Conservation (phyloP, 192 early-diverging fungal genomes). For the Coemansia pectinata region DNA sequence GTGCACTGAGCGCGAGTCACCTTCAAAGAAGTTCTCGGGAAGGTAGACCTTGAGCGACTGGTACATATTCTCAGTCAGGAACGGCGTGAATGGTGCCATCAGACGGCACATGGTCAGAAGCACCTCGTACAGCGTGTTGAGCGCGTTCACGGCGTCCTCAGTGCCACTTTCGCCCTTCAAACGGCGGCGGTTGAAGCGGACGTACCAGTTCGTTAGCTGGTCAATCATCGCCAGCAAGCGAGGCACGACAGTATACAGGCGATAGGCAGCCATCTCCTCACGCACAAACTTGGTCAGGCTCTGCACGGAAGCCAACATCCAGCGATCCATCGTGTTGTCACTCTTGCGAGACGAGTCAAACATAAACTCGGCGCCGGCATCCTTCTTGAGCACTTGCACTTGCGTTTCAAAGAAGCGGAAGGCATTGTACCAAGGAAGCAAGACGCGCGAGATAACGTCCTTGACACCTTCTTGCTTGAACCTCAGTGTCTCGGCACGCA, state of each 20-base stretch:
- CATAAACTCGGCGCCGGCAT: conserved; percentile 65
- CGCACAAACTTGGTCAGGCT: conserved; percentile 90
- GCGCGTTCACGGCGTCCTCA: conserved; percentile 80
- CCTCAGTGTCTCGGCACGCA: conserved; percentile 90
- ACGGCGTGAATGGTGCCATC: conserved; percentile 96
- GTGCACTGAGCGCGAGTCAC: conserved; percentile 87
- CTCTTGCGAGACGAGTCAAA: conserved; percentile 78
- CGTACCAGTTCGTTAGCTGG: conserved; percentile 97
- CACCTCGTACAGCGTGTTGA: conserved; percentile 96
- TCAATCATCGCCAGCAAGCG: conserved; percentile 88
- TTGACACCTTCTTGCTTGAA: conserved; percentile 99
- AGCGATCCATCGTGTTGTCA: conserved; percentile 95
- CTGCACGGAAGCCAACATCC: conserved; percentile 96
- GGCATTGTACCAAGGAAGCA: conserved; percentile 99
- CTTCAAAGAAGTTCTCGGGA: conserved; percentile 58
- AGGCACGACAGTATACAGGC: conserved; percentile 97
- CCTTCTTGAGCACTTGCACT: conserved; percentile 87
- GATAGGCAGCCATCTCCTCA: conserved; percentile 93
- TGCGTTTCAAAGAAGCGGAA: conserved; percentile 96
- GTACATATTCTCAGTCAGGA: conserved; percentile 97
- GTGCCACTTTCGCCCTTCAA: conserved; percentile 93
- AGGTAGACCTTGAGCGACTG: conserved; percentile 83
- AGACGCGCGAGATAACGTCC: conserved; percentile 88
- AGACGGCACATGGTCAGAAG: conserved; percentile 83
- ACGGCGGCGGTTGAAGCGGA: conserved; percentile 96